Base-by-base conservation (phyloP, 306 rosid species). In the Astragalus glycyphyllos region DNA sequence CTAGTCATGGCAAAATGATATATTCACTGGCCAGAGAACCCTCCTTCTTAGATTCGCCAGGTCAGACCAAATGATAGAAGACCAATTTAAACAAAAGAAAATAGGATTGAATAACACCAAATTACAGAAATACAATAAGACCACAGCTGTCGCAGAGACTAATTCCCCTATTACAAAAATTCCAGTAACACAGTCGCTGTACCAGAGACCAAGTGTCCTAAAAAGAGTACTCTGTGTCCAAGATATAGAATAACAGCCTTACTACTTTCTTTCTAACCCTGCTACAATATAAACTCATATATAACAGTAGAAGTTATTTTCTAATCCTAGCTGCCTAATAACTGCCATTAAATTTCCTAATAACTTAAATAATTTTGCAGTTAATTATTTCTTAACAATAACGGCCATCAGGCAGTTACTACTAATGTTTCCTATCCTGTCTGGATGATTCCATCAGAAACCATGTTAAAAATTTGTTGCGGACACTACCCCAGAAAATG, bases 391-490 rank as follows among this genome's bases (percentile, higher is more conserved):
- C 6, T 9, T 38, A 4, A 38, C 8, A 9, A 40, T 7, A 35
- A 35, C 40, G 4, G 45, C 45, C 45, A 8, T 6, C 11, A 1
- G 9, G 11, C 11, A 8, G 45, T 40, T 40, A 40, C 45, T 40
- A 9, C 8, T 5, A 40, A 6, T 40, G 8, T 40, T 40, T 40
- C 10, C 45, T 40, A 8, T 40, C 11, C 8, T 6, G 45, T 40
- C 45, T 40, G 45, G 11, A 9, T 40, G 45, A 40, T 40, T 40
- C 45, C 45, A 40, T 40, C 45, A 8, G 31, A 26, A 44, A 32
- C 53, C 76, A 70, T 44, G 62, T 62, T 8, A 58, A 56, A 57
- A 66, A 3, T 23, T 11, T 40, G 5, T 40, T 40, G 29, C 5
- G 44, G 78, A 31, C 47, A 45, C 55, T 41, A 55, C 16, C 55